Evolutionary conservation across 768 basidiomycete genomes (phyloP), one percentile per base, ranked within the genome.

Genomic region (Chalciporus sphaerocephalus): DNA sequence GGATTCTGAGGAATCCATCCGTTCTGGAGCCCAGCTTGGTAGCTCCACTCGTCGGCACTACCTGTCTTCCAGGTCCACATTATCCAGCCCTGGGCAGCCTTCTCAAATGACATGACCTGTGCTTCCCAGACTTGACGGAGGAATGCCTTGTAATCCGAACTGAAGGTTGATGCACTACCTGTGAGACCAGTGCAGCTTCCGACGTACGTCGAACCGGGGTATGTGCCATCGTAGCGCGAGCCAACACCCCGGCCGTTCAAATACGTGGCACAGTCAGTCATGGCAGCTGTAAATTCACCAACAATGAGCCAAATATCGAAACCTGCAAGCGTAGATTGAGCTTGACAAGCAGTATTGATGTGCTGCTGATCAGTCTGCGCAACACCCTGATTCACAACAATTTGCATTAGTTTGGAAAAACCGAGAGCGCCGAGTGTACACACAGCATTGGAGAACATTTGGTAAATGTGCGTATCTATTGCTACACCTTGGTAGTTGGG

Each of bases 51-150:
- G 51, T 90, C 87, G 2, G 88, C 84, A 50, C 69, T 68, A 64
- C 92, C 89, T 0, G 87, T 64, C 69, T 91, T 91, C 88, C 88
- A 91, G 1, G 85, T 80, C 88, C 87, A 89, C 61, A 83, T 79
- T 18, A 88, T 63, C 87, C 87, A 90, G 3, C 87, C 87, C 39
- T 72, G 69, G n/a, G 59, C 20, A 12, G 71, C 81, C 40, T 69
- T 69, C 70, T 90, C 87, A 48, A 74, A 90, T 3, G 87, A 72
- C 40, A 75, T 81, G 13, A 80, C 79, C 66, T 94, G 92, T 0
- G 87, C 90, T 60, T 92, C 91, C 84, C 84, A 95, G 62, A 74
- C 80, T 60, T 88, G 76, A 25, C 89, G 69, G 34, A 95, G 69
- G 75, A 87, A 92, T 1, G 74, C 78, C 74, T 91, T 92, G 74